Percentiles rank a stretch among this genome's conserved stretches.
These are phyloP conservation scores for Colletotrichum siamense DNA, from an alignment of 2,329 filamentous ascomycete genomes.

Conservation along the genomic window DNA sequence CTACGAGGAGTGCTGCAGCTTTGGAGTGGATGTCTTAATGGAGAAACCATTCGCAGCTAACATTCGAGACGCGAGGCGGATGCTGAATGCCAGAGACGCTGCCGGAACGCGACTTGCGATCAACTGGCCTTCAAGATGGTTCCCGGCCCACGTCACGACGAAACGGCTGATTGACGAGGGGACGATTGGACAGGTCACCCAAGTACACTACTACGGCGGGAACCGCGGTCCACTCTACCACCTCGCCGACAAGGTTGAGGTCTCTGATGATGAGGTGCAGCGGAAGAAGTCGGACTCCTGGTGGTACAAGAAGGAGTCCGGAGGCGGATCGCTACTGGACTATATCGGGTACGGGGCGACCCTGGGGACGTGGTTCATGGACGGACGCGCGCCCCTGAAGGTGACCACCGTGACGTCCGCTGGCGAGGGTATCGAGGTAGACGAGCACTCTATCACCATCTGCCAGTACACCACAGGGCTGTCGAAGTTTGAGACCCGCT, in stretches of 20 bases:
- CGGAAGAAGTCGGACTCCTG: background rate
- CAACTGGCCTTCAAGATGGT: background rate
- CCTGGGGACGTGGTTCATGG: background rate
- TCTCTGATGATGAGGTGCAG: background rate
- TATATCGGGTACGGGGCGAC: background rate
- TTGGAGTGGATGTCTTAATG: background rate
- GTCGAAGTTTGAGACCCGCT: background rate
- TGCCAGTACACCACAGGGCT: background rate
- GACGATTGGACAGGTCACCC: background rate
- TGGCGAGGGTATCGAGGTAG: background rate
- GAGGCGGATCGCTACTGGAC: background rate
- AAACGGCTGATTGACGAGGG: background rate
- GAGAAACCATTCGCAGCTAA: background rate
- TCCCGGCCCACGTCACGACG: background rate
- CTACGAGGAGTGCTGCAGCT: background rate
- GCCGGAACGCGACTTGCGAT: background rate
- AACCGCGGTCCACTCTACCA: background rate
- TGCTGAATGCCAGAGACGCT: background rate
- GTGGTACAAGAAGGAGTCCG: background rate
- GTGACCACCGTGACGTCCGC: background rate
- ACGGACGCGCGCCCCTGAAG: background rate
- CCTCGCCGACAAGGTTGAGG: constrained; percentile 1
- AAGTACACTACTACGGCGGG: background rate
- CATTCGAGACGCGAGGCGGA: background rate
- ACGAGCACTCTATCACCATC: background rate